Evolutionary conservation across 1,284 basidiomycete species (phyloP), one percentile per base, ranked within the genome.

Genomic region (Heterobasidion occidentale): DNA sequence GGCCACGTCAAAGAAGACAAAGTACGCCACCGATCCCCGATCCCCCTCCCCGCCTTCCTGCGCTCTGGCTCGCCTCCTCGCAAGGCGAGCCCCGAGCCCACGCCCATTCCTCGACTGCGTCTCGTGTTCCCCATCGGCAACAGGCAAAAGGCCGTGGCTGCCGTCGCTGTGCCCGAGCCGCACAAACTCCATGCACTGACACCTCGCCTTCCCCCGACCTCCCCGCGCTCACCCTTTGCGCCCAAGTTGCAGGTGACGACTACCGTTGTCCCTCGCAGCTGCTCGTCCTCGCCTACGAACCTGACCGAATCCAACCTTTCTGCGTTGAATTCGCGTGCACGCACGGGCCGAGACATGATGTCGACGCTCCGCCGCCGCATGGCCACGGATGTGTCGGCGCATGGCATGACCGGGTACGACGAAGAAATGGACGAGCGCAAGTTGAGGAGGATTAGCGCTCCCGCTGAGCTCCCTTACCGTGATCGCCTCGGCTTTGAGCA

Each of bases 271-370:
- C 77, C 81, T 35, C 75, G 72, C 58, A 71, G 74, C 19, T 65
- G 74, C 59, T 71, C 71, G 14, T 62, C 63, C 45, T 77, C 78
- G 20, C 72, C 78, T 20, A 71, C 72, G 11, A 67, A 77, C 58
- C 72, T 85, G 46, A 80, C 78, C 1, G 79, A 83, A 68, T 69
- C 71, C 52, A 83, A 84, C 63, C 65, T 82, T 36, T 66, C 70
- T 50, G 72, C 77, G 7, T 70, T 84, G 57, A 74, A 77, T 59
- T 74, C 80, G 55, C 77, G 84, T 58, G 74, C 77, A 63, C 73
- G 76, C 60, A 79, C 73, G 49, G 79, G 81, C 11, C 74, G 76
- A 56, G 75, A 81, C 62, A 88, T 90, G 86, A 74, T 88, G 56
- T 76, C 74, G 36, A 80, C 80, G 14, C 74, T 89, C 58, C 74